Base-by-base conservation (phyloP, 1,284 basidiomycete species). In the Trichosporon inkin region DNA sequence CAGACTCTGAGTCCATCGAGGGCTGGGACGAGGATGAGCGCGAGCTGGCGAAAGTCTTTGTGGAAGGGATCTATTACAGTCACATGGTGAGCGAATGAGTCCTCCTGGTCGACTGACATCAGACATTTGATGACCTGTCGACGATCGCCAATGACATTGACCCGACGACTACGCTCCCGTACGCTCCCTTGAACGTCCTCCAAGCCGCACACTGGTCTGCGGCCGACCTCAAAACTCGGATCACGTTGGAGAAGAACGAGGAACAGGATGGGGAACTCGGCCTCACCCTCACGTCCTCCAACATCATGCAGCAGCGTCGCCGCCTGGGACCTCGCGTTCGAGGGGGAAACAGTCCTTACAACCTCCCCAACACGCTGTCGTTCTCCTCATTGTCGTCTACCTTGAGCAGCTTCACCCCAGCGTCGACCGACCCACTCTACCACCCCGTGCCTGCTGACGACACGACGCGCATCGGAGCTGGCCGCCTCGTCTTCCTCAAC, bases 31-130 rank as follows among this genome's bases (percentile, higher is more conserved):
- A 76, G 51, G 74, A 78, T 35, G 73, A 74, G 59, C 65, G 55
- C n/a, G 70, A 77, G 61, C 58, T 88, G 82, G 79, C 78, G n/a
- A 81, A 79, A 58, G 82, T 95, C 68, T 95, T 97, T 72, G 78
- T 82, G 35, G 80, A 84, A 28, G 89, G 89, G 5, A 90, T 96
- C 28, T 89, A 92, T 77, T 96, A 95, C 74, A 81, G 84, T 11
- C 91, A 93, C 73, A 90, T 95, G 89, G 90, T 90, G 67, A 58
- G 84, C 78, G 13, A 14, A 1, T 2, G n/a, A 19, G 4, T 10
- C 2, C 5, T 1, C 6, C 13, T 5, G 37, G 28, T 16, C 14
- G 11, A 22, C 53, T 57, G 37, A 58, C 60, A 7, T 3, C 68
- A 92, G 89, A 79, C 82, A 10, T 84, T 89, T 66, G 88, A 91